Base-by-base conservation (phyloP, 768 basidiomycete genomes). In the Termitomyces eurrhizus region DNA sequence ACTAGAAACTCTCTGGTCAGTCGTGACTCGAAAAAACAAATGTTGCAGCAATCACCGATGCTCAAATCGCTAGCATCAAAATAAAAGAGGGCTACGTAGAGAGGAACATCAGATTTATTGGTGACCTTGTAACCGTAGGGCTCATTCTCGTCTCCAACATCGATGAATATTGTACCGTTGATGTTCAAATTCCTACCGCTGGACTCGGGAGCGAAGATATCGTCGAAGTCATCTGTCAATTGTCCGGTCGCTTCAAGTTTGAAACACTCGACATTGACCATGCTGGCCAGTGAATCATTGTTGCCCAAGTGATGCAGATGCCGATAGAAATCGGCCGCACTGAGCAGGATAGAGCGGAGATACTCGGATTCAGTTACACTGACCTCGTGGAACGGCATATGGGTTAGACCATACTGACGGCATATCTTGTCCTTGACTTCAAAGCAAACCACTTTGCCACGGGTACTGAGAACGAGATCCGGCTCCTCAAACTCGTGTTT, bases 31-130 rank as follows among this genome's bases (percentile, higher is more conserved):
- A 4, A 12, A 7, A 39, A 39, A 24, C 2, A n/a, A 12, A 53
- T 18, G 14, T 26, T 26, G 37, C 12, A 29, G 2, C 2, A 57
- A 6, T 50, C 21, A 59, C 58, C 50, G 16, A 58, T 58, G 45
- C 45, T 46, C 21, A 46, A 46, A 24, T 46, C 45, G 12, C 45
- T 46, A 13, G 32, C 29, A 26, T 45, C 58, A 16, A 59, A 59
- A n/a, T 59, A 59, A 44, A 59, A 46, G 24, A 59, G 41, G 14
- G 58, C 58, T 4, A 29, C 58, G 45, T 52, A 59, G 29, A 59
- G 58, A 33, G 41, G 50, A 1, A 8, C 33, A 1, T 29, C 4
- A 4, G 37, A 35, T 4, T 9, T 16, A 29, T 44, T 59, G 13
- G 5, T 52, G 18, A 59, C 35, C 3, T 14, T 42, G 42, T 52